These are phyloP conservation scores for Nicotiana noctiflora DNA, from an alignment of 257 asterid genomes.

Conservation along the genomic window DNA sequence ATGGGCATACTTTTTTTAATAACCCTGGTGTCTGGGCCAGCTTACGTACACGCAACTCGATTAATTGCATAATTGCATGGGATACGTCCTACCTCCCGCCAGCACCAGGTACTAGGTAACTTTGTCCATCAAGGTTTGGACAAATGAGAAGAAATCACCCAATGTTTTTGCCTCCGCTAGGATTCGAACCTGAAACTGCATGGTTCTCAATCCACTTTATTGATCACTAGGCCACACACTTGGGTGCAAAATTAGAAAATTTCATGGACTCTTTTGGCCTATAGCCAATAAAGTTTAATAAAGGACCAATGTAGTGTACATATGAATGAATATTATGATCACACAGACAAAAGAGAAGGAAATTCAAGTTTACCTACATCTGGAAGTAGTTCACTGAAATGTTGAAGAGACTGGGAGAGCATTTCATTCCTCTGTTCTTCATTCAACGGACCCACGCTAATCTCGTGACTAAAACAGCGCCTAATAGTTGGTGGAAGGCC, in stretches of 20 bases:
- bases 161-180: too few relatives aligned
- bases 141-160: too few relatives aligned
- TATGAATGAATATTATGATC: constrained; percentile 3
- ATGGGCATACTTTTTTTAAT: not conserved
- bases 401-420: constrained; percentile 61
- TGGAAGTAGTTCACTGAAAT: constrained; percentile 48
- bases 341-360: not conserved
- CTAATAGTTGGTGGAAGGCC: constrained; percentile 83
- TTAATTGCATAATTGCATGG: too few relatives aligned
- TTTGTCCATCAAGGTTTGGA: too few relatives aligned
- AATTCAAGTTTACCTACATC: constrained; percentile 39
- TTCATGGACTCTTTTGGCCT: not conserved
- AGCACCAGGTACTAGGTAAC: too few relatives aligned
- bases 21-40: too few relatives aligned
- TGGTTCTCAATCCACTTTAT: too few relatives aligned
- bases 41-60: too few relatives aligned
- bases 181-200: too few relatives aligned
- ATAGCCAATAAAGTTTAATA: not conserved
- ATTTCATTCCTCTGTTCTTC: constrained; percentile 78
- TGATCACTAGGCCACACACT: too few relatives aligned
- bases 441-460: constrained; percentile 61
- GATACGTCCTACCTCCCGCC: too few relatives aligned
- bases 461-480: constrained; percentile 93
- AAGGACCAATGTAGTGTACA: not conserved
- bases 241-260: too few relatives aligned